phyloP scores from a whole-genome alignment of 2,329 filamentous ascomycete genomes.

The Zymoseptoria tritici region DNA sequence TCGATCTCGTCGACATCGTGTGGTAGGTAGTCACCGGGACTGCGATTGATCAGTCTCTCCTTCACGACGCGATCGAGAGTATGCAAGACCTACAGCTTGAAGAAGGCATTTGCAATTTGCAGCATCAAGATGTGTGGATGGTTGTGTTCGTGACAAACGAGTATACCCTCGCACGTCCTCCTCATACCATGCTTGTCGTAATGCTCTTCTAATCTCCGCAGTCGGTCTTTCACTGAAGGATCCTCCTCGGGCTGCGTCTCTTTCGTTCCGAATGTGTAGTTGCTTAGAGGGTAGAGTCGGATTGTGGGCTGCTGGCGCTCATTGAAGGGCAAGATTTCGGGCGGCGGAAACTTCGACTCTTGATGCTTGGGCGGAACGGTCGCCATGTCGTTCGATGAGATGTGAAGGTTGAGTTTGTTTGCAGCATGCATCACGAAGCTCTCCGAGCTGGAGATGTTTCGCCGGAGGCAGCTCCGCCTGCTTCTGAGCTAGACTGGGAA shows the following conservation, averaged over 20 bases:
- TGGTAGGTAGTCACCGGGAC: conserved; percentile 85
- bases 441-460: not conserved
- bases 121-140: conserved; percentile 98
- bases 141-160: conserved; percentile 98
- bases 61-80: not conserved
- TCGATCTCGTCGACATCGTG: conserved; percentile 84
- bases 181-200: conserved; percentile 91
- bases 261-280: conserved; percentile 98
- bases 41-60: conserved; percentile 23
- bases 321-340: conserved; percentile 59
- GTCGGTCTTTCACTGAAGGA: conserved; percentile 82
- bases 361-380: conserved; percentile 23
- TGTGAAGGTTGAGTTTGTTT: not conserved
- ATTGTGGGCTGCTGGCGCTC: conserved; percentile 84
- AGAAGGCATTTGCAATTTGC: conserved; percentile 98
- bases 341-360: conserved; percentile 19
- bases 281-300: conserved; percentile 79
- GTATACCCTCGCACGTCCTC: conserved; percentile 89
- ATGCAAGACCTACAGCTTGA: conserved; percentile 62
- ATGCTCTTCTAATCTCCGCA: conserved; percentile 94
- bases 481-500: not conserved
- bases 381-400: conserved; percentile 19
- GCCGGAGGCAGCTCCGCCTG: not conserved
- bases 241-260: conserved; percentile 98
- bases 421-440: not conserved